Percentiles rank a stretch among this genome's conserved stretches.
Conservation (phyloP, 2,329 filamentous ascomycete species). For the Parafenestella ontariensis region DNA sequence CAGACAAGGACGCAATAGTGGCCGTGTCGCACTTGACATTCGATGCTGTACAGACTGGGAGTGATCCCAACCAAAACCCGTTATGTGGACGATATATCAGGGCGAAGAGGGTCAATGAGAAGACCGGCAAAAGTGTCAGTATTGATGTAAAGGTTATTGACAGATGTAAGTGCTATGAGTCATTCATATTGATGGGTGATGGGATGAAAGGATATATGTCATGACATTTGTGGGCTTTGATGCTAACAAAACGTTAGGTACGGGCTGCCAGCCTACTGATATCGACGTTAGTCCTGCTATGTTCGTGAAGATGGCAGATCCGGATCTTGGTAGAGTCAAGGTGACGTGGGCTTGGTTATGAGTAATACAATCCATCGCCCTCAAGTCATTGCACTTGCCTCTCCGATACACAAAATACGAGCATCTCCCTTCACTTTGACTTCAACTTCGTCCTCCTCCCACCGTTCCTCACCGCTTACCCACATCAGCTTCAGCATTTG, state of each 20-base stretch:
- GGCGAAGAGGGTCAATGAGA: conserved; percentile 58
- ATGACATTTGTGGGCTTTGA: neutral
- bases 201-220: neutral
- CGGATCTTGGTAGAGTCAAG: conserved; percentile 55
- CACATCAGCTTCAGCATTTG: neutral
- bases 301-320: conserved; percentile 57
- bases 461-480: too few relatives aligned
- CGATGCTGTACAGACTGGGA: conserved; percentile 62
- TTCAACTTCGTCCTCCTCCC: too few relatives aligned
- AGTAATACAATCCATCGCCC: conserved; percentile 11
- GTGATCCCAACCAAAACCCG: conserved; percentile 67
- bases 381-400: conserved; percentile 2
- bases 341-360: conserved; percentile 61
- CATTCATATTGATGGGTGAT: neutral
- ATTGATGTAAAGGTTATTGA: conserved; percentile 73
- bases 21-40: conserved; percentile 73
- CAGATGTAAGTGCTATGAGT: conserved; percentile 58
- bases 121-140: conserved; percentile 55
- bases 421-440: too few relatives aligned
- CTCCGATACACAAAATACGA: neutral
- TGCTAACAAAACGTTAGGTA: conserved; percentile 43
- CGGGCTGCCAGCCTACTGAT: conserved; percentile 57
- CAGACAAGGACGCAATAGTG: conserved; percentile 65
- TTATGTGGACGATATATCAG: conserved; percentile 73
- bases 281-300: conserved; percentile 59